These are phyloP conservation scores for Entomortierella parvispora DNA, from an alignment of 192 early-diverging fungal genomes.

Conservation along the genomic window DNA sequence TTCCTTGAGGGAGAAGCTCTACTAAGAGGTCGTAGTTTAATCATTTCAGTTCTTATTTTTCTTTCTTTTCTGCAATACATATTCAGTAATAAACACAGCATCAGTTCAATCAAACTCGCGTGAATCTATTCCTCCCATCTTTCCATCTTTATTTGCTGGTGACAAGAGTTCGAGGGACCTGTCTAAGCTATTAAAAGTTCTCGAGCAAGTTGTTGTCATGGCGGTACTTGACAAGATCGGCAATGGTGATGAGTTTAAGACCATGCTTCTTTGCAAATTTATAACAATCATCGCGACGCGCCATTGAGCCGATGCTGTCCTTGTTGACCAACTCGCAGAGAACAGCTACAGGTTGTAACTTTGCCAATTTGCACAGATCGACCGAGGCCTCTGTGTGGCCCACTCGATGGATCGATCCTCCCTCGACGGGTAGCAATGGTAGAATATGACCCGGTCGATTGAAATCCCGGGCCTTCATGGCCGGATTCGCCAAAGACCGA, in stretches of 20 bases:
- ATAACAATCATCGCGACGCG: slow-evolving; percentile 90
- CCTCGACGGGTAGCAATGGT: slow-evolving; percentile 84
- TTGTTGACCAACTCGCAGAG: slow-evolving; percentile 90
- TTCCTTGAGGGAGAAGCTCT: slow-evolving; percentile 10
- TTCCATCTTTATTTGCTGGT: no score
- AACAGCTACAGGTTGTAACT: slow-evolving; percentile 83
- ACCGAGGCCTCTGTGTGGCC: slow-evolving; percentile 97
- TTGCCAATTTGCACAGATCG: slow-evolving; percentile 88
- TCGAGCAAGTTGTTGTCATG: slow-evolving; percentile 55
- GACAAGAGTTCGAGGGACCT: no score
- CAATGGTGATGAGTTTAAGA: slow-evolving; percentile 91
- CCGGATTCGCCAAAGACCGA: slow-evolving; percentile 77
- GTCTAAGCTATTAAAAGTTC: slow-evolving; percentile 22
- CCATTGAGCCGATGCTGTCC: slow-evolving; percentile 93
- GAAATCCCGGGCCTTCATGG: slow-evolving; percentile 77
- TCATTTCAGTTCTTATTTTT: neutral
- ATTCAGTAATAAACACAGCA: neutral
- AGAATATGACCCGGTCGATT: slow-evolving; percentile 94
- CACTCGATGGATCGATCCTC: slow-evolving; percentile 84
- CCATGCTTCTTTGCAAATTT: slow-evolving; percentile 84
- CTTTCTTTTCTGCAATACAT: slow-evolving; percentile 1
- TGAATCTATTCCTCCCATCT: neutral
- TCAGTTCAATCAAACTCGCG: neutral
- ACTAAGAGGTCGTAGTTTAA: neutral
- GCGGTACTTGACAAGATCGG: slow-evolving; percentile 83